Percentiles rank a stretch among this genome's conserved stretches.
Evolutionary conservation across 495 filamentous ascomycete genomes (phyloP).

Genomic region (Tuber magnatum): DNA sequence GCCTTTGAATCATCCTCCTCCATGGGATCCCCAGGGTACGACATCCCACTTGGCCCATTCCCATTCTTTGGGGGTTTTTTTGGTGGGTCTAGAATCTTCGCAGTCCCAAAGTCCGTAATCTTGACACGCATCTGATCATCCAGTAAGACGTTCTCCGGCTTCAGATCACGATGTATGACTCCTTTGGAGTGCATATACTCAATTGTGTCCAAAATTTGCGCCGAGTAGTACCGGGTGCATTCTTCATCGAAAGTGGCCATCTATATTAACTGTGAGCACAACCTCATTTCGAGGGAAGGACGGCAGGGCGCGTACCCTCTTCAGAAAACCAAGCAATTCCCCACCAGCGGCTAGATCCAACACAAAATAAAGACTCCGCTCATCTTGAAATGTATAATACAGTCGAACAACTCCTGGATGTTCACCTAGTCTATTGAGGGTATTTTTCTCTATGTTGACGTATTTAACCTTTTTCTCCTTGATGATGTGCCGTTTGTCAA

Average conservation of each 20-base stretch:
- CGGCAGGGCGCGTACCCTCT: conserved; percentile 48
- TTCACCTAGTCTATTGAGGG: conserved; percentile 88
- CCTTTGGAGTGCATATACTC: conserved; percentile 97
- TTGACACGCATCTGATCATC: conserved; percentile 96
- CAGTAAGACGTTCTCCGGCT: conserved; percentile 93
- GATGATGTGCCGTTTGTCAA: conserved; percentile 98
- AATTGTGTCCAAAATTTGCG: conserved; percentile 92
- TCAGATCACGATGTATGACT: conserved; percentile 94
- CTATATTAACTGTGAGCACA: conserved; percentile 38
- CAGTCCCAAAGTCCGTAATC: conserved; percentile 98
- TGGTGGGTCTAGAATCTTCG: conserved; percentile 74
- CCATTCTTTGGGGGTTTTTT: conserved; percentile 48
- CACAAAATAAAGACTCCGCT: conserved; percentile 91
- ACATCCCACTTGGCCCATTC: conserved; percentile 21
- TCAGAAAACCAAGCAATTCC: conserved; percentile 85
- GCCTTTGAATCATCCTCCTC: conserved; percentile 65
- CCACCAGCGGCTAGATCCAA: conserved; percentile 88
- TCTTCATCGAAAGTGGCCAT: conserved; percentile 93
- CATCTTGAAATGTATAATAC: conserved; percentile 99
- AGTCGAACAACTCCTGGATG: conserved; percentile 95
- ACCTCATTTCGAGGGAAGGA: background rate
- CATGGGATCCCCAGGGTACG: conserved; percentile 44
- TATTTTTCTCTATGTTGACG: conserved; percentile 99
- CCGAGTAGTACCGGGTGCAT: conserved; percentile 89
- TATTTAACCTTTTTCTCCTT: conserved; percentile 99